Percentiles rank a stretch among this genome's conserved stretches.
These are phyloP conservation scores for Thuja plicata DNA, from an alignment of 83 land plant genomes.

Conservation along the genomic window DNA sequence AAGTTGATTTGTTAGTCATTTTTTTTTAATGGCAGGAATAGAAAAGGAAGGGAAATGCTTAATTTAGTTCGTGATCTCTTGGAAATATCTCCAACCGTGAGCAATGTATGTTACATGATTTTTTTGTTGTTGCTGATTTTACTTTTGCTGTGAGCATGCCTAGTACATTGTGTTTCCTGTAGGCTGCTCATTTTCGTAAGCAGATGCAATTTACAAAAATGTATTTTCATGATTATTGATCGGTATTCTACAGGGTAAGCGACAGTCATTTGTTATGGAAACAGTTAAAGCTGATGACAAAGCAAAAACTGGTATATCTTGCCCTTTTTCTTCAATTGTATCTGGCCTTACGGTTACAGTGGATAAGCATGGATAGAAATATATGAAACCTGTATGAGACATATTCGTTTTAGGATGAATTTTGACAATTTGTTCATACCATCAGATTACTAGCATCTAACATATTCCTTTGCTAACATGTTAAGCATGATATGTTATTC, in stretches of 20 bases:
- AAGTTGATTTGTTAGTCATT: neutral
- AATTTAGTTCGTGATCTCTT: conserved; percentile 69
- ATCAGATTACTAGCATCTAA: neutral
- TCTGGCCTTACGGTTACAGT: neutral
- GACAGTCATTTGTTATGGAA: conserved; percentile 90
- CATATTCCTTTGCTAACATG: neutral
- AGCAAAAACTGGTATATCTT: conserved; percentile 78
- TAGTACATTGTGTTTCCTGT: no score
- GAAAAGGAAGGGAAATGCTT: conserved; percentile 95
- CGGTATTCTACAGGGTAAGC: conserved; percentile 60
- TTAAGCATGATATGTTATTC: neutral
- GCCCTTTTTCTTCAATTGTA: neutral
- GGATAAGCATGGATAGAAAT: neutral
- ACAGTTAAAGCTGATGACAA: conserved; percentile 98
- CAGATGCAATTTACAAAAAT: neutral
- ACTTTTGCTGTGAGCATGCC: neutral
- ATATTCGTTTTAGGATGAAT: neutral
- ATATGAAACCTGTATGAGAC: neutral
- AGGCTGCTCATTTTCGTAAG: neutral
- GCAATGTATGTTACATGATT: conserved; percentile 50
- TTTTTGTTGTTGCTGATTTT: neutral
- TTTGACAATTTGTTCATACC: neutral
- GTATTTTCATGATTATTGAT: neutral
- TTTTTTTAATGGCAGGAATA: conserved; percentile 36
- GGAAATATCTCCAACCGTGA: conserved; percentile 80